A percentile compares a stretch with the other conserved stretches of the same genome.
These are phyloP conservation scores for Atalantia buxifolia DNA, from an alignment of 345 rosid species.

Conservation along the genomic window DNA sequence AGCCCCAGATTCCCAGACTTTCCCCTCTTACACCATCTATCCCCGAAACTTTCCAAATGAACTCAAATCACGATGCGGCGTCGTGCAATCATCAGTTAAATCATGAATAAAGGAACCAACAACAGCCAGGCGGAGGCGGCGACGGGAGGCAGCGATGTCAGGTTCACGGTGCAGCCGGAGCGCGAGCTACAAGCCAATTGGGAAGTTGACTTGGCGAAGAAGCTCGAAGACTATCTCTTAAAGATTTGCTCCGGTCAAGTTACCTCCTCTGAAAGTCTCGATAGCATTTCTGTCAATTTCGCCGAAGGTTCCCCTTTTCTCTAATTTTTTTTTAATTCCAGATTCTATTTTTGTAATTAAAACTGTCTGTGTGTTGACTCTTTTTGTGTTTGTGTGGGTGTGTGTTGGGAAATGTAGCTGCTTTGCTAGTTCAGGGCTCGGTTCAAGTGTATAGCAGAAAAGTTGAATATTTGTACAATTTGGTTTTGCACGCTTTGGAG, in stretches of 20 bases:
- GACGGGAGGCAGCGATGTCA: conserved; percentile 26
- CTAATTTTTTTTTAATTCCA: too few species aligned
- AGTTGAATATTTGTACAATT: conserved; percentile 87
- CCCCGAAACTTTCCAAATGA: conserved; percentile 14
- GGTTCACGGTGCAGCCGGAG: conserved; percentile 75
- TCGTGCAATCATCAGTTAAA: neutral
- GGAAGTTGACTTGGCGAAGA: conserved; percentile 82
- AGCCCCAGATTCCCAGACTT: neutral
- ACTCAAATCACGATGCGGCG: neutral
- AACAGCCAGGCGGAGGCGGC: conserved; percentile 29
- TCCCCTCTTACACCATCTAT: neutral
- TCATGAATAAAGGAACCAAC: conserved; percentile 25
- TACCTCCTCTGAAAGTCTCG: conserved; percentile 41
- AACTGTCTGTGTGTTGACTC: neutral
- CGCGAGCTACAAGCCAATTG: conserved; percentile 90
- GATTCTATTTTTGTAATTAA: neutral
- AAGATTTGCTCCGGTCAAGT: conserved; percentile 88
- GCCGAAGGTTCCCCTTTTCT: conserved; percentile 68
- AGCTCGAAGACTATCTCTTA: conserved; percentile 85
- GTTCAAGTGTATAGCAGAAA: conserved; percentile 96
- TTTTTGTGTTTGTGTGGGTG: neutral
- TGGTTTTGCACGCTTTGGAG: conserved; percentile 92
- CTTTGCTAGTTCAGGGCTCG: conserved; percentile 96
- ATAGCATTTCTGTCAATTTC: conserved; percentile 55
- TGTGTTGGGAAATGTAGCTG: conserved; percentile 59